These are phyloP conservation scores for Quercus agrifolia DNA, from an alignment of 306 rosid species.

Conservation along the genomic window DNA sequence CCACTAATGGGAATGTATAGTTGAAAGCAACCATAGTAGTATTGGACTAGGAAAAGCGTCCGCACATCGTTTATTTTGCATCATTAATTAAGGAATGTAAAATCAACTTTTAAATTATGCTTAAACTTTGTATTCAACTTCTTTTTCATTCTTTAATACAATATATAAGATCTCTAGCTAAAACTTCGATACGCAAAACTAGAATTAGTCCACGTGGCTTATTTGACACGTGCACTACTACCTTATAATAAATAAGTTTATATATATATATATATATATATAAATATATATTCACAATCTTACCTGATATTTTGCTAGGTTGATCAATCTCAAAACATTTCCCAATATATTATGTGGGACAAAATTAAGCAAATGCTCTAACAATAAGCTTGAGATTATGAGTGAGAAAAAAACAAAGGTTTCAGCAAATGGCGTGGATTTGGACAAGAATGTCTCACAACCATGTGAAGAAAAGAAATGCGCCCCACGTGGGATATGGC, in stretches of 20 bases:
- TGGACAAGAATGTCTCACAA: conserved; percentile 32
- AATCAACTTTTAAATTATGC: no score
- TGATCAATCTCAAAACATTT: neutral
- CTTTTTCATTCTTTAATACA: no score
- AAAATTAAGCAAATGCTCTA: neutral
- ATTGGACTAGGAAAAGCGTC: no score
- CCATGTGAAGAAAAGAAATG: conserved; percentile 41
- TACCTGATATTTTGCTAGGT: neutral
- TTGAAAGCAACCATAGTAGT: neutral
- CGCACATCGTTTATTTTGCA: no score
- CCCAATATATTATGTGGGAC: neutral
- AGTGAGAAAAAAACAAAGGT: neutral
- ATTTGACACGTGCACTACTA: neutral
- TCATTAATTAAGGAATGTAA: no score
- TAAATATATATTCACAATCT: no score
- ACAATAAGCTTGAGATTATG: neutral
- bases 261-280: no score
- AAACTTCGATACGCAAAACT: no score
- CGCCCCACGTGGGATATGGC: conserved; percentile 44
- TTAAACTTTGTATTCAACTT: no score
- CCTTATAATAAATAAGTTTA: neutral
- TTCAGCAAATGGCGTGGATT: neutral
- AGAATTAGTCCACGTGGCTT: no score
- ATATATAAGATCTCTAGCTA: no score
- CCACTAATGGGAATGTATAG: neutral